Evolutionary conservation across 768 basidiomycete genomes (phyloP).

Genomic region (Termitomyces bulborhizus): DNA sequence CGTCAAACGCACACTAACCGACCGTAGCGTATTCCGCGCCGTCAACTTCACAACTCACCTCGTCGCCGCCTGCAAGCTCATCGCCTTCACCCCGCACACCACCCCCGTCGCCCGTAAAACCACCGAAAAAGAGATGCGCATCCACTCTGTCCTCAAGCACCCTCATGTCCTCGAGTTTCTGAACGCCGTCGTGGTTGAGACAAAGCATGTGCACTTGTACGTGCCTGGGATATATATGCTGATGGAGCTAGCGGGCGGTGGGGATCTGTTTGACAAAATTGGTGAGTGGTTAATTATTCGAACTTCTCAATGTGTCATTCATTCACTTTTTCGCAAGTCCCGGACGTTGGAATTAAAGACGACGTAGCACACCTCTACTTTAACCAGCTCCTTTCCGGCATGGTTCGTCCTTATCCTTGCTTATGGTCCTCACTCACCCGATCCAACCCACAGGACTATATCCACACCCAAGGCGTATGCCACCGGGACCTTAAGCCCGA

Average conservation of each 20-base stretch:
- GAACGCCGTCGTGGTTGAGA: constrained; percentile 70
- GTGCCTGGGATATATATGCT: constrained; percentile 88
- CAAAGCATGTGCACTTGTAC: constrained; percentile 48
- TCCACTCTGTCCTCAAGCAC: constrained; percentile 79
- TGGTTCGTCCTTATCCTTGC: constrained; percentile 41
- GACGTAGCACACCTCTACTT: constrained; percentile 91
- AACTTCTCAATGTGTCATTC: too few species aligned
- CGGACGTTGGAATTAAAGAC: constrained; percentile 82
- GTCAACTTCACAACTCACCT: constrained; percentile 58
- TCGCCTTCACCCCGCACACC: constrained; percentile 54
- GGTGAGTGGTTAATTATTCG: constrained; percentile 41
- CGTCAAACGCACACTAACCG: neutral
- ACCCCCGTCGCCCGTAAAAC: constrained; percentile 69
- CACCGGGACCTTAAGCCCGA: constrained; percentile 98
- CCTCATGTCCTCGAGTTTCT: constrained; percentile 78
- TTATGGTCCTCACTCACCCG: neutral
- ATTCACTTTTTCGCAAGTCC: constrained; percentile 42
- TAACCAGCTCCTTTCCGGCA: constrained; percentile 73
- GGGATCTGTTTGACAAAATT: constrained; percentile 98
- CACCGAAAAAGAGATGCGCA: constrained; percentile 87
- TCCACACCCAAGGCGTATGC: constrained; percentile 86
- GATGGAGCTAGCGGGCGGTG: constrained; percentile 87
- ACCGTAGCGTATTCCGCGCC: constrained; percentile 73
- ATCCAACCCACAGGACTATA: constrained; percentile 53
- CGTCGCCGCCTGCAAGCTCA: constrained; percentile 86